Percentiles rank a stretch among this genome's conserved stretches.
Conservation (phyloP, 352 stramenopile species). For the Globisporangium takayamanum region DNA sequence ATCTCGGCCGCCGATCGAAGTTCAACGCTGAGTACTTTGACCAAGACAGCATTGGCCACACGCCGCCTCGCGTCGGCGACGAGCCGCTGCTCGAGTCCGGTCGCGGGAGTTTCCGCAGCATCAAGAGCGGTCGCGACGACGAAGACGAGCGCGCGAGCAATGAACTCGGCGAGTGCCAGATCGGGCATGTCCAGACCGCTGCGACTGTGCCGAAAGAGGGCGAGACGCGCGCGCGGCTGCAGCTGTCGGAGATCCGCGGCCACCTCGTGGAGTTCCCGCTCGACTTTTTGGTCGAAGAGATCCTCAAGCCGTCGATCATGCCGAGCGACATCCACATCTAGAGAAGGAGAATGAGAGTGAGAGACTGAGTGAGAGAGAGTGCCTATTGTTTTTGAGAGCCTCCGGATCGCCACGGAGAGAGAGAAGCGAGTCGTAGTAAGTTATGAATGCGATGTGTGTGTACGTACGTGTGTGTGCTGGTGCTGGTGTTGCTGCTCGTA, state of each 20-base stretch:
- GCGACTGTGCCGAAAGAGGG: constrained; percentile 76
- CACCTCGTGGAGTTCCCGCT: constrained; percentile 83
- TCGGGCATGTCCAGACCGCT: constrained; percentile 77
- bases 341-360: constrained; percentile 8
- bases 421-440: neutral
- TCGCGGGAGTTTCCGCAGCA: constrained; percentile 25
- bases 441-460: neutral
- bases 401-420: neutral
- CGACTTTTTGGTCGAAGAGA: constrained; percentile 81
- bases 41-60: constrained; percentile 31
- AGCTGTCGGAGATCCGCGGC: constrained; percentile 77
- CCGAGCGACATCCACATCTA: constrained; percentile 85
- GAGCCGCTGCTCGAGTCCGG: constrained; percentile 58
- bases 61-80: constrained; percentile 21
- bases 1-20: constrained; percentile 64
- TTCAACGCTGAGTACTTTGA: constrained; percentile 80
- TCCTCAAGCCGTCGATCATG: constrained; percentile 77
- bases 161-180: constrained; percentile 70
- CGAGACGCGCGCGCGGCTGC: constrained; percentile 56
- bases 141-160: constrained; percentile 26
- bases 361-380: neutral
- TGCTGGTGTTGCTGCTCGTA: too few relatives aligned
- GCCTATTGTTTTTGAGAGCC: constrained; percentile 3
- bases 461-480: neutral
- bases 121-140: constrained; percentile 29